Base-by-base conservation (phyloP, 2,329 filamentous ascomycete species). In the Colletotrichum chlorophyti region DNA sequence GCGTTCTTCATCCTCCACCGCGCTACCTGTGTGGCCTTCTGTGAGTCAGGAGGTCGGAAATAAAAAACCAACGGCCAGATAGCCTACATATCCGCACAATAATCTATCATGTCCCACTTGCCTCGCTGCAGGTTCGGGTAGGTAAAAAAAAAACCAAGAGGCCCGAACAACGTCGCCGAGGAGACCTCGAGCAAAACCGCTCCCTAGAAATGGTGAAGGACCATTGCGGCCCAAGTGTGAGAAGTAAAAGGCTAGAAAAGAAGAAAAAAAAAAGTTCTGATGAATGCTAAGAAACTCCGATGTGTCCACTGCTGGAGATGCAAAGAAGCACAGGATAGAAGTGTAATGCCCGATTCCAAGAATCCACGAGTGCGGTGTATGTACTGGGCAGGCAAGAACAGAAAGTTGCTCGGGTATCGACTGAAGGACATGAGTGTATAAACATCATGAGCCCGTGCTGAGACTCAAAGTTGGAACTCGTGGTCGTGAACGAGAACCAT, bases 361-460 rank as follows among this genome's bases (percentile, higher is more conserved):
- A 57, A 45, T 29, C 19, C 52, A 60, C 57, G 57, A 60, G 57
- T 51, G 52, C 40, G 52, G 14, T 59, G 45, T 60, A 60, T 58
- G 43, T 59, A 59, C 50, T 54, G 55, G 55, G 50, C 57, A 45
- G 53, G 51, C 21, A 19, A 58, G 32, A 60, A 60, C 32, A 29
- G 45, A 58, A 60, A 27, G 52, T 45, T 27, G 38, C 15, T 38
- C 41, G 57, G 55, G 50, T 59, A 60, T 60, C 57, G 57, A 53
- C 51, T 40, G 38, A 46, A 60, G 57, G 53, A 58, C 52, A 53
- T 60, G 57, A 60, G 12, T 46, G 48, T 53, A 29, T 24, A 23
- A 17, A 60, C 57, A 51, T 60, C 52, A 51, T 60, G 57, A 51
- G 53, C 40, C 51, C 37, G 41, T 31, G 57, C 42, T 48, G 41